These are phyloP conservation scores for Aspergillus udagawae DNA, from an alignment of 2,329 filamentous ascomycete genomes.

Conservation along the genomic window DNA sequence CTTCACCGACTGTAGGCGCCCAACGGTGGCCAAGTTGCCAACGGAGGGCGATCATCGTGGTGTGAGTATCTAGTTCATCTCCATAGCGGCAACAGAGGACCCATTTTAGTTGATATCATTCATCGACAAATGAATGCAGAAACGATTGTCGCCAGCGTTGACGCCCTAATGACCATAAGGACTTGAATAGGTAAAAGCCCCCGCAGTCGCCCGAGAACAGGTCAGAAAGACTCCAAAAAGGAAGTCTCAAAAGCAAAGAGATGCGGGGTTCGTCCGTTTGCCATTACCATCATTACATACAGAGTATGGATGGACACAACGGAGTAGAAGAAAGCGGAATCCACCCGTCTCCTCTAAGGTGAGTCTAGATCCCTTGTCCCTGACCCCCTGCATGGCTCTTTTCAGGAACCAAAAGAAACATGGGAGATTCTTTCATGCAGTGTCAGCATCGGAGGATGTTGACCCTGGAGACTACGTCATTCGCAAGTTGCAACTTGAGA, in stretches of 20 bases:
- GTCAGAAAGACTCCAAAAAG: neutral
- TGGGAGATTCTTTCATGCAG: neutral
- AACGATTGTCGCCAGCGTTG: neutral
- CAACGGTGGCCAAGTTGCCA: neutral
- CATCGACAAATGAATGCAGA: neutral
- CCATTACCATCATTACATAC: no score
- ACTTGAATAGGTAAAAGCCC: neutral
- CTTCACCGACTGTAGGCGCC: neutral
- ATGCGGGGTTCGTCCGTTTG: neutral
- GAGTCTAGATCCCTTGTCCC: neutral
- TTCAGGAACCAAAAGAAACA: neutral
- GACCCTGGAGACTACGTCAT: neutral
- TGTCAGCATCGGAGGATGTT: neutral
- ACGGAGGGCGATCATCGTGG: neutral
- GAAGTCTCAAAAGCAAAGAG: neutral
- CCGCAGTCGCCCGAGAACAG: neutral
- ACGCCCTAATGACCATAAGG: neutral
- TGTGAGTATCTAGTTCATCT: neutral
- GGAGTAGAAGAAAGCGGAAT: no score
- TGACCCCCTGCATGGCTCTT: neutral
- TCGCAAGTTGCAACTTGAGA: neutral
- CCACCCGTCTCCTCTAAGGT: neutral
- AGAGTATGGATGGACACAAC: no score
- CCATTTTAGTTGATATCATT: neutral
- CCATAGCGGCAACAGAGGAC: neutral